These are phyloP conservation scores for Phaseolus coccineus DNA, from an alignment of 331 rosid genomes.

Conservation along the genomic window DNA sequence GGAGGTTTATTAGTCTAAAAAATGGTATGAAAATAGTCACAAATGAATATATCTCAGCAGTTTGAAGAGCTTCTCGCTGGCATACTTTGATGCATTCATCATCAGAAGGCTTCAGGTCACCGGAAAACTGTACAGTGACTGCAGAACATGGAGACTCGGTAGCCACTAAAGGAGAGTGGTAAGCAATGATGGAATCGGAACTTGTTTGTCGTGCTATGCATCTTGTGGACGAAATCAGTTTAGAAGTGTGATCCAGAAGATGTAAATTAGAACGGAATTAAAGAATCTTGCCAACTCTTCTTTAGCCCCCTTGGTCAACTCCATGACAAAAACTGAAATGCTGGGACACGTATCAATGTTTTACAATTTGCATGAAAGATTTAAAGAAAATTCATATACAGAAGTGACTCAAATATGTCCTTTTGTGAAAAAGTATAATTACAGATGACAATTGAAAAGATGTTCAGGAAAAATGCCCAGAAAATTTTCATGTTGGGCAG, in stretches of 20 bases:
- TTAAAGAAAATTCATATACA: neutral
- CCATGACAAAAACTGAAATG: slow-evolving; percentile 48
- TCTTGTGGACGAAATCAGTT: slow-evolving; percentile 28
- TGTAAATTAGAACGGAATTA: slow-evolving; percentile 37
- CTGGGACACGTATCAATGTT: slow-evolving; percentile 46
- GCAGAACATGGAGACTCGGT: slow-evolving; percentile 40
- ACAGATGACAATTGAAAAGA: slow-evolving; percentile 19
- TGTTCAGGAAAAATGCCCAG: slow-evolving; percentile 31
- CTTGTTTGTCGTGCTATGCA: slow-evolving; percentile 37
- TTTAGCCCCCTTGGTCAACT: slow-evolving; percentile 43
- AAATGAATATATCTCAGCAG: slow-evolving; percentile 38
- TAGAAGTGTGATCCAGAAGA: slow-evolving; percentile 28
- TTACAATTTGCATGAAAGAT: slow-evolving; percentile 40
- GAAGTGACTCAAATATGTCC: slow-evolving; percentile 8
- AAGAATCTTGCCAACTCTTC: slow-evolving; percentile 38
- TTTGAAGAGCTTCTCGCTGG: slow-evolving; percentile 40
- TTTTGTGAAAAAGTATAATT: neutral
- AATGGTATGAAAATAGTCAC: slow-evolving; percentile 39
- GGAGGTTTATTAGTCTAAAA: slow-evolving; percentile 38
- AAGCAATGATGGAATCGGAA: slow-evolving; percentile 36
- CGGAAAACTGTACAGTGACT: slow-evolving; percentile 35
- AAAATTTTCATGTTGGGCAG: slow-evolving; percentile 21
- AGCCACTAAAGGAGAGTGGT: slow-evolving; percentile 10
- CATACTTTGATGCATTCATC: slow-evolving; percentile 22
- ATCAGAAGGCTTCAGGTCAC: slow-evolving; percentile 37